phyloP scores from a whole-genome alignment of 106 monocot genomes.

The Platanthera guangdongensis region DNA sequence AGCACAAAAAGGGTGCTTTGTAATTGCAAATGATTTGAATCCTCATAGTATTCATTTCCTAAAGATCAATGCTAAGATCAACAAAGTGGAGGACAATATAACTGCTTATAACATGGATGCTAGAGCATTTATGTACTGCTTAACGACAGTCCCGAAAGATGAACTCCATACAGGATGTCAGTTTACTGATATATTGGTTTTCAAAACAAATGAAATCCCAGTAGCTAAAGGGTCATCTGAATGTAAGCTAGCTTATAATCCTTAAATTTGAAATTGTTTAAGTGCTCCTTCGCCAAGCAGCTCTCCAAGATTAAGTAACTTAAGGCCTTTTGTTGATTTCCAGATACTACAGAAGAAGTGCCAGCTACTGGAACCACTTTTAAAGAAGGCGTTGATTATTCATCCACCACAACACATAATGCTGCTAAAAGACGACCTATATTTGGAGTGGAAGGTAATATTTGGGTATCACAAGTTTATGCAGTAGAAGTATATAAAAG shows the following conservation, averaged over 20 bases:
- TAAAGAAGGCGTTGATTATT: conserved; percentile 15
- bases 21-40: conserved; percentile 96
- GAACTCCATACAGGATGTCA: conserved; percentile 25
- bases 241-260: conserved; percentile 17
- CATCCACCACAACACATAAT: conserved; percentile 10
- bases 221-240: conserved; percentile 10
- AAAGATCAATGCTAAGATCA: conserved; percentile 60
- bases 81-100: conserved; percentile 74
- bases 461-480: not conserved
- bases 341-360: conserved; percentile 8
- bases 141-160: conserved; percentile 34
- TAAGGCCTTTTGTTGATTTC: conserved; percentile 2
- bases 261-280: not conserved
- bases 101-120: conserved; percentile 89
- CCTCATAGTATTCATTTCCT: conserved; percentile 82
- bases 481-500: not conserved
- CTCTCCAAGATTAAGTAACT: not conserved
- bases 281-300: not conserved
- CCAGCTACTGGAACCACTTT: conserved; percentile 6
- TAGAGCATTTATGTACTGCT: conserved; percentile 67
- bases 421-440: conserved; percentile 42
- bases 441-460: conserved; percentile 33
- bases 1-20: conserved; percentile 84
- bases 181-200: not conserved
- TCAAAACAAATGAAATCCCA: conserved; percentile 10